Evolutionary conservation across 2,329 filamentous ascomycete species (phyloP), one percentile per base, ranked within the genome.

Genomic region (Emmonsia crescens): DNA sequence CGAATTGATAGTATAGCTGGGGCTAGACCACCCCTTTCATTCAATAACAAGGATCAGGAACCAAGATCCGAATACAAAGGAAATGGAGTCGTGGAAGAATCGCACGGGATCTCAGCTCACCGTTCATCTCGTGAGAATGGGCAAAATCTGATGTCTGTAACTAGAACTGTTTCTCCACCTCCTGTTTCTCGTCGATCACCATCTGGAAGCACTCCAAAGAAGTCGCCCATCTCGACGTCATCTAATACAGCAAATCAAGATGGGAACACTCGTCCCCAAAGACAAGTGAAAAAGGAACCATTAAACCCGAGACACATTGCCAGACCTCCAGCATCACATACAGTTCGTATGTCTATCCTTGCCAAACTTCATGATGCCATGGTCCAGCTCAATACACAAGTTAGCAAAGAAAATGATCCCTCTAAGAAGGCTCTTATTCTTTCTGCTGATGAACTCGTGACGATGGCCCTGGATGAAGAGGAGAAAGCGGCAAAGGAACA

Each of bases 401-500:
- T 76, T 51, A 60, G 73, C 55, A 71, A 72, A 52, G 69, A 72
- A 44, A 72, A 71, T 33, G 67, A 72, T 19, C 64, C 63, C 44
- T 64, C 69, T 1, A 73, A 75, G 29, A 65, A 60, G 55, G 67
- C 67, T 46, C 66, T 78, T 44, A 58, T 76, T n/a, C 64, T 80
- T 8, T 75, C 71, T 8, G 62, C 74, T 1, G 71, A 79, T 61
- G 76, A 81, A 65, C 67, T 80, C 44, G 68, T 78, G 29, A 73
- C 70, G 16, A 76, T 79, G 74, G 75, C 78, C 14, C 64, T 78
- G n/a, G 76, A 81, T 59, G 85, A 92, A 63, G 95, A 99, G 75
- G 86, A 96, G 71, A 83, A 83, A 42, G 78, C 85, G 8, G 91
- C 91, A 0, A 79, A 79, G 14, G 84, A 86, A 19, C 87, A 87